Conservation (phyloP, 2,329 filamentous ascomycete species). For the Pezicula rhizophila region DNA sequence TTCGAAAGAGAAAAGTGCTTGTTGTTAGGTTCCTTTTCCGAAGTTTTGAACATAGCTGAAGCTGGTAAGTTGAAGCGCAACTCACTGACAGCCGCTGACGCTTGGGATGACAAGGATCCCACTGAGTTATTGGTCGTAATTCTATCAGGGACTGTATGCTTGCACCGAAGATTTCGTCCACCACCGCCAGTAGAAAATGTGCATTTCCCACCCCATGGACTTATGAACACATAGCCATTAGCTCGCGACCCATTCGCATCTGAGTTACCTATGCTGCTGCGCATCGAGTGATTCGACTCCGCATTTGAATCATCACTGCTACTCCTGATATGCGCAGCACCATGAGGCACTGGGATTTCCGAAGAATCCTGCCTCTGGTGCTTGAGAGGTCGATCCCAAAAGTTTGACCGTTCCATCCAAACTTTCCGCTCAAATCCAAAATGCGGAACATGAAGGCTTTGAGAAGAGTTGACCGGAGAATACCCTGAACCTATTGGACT, state of each 20-base stretch:
- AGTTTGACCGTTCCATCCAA: conserved; percentile 39
- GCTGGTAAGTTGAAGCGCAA: conserved; percentile 83
- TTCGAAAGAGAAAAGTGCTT: conserved; percentile 13
- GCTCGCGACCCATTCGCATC: conserved; percentile 6
- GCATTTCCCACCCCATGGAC: conserved; percentile 82
- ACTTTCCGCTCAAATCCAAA: conserved; percentile 45
- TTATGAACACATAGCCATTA: conserved; percentile 69
- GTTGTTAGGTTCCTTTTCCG: conserved; percentile 9
- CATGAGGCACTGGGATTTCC: conserved; percentile 13
- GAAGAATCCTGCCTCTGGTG: conserved; percentile 21
- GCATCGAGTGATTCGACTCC: neutral
- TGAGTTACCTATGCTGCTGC: neutral
- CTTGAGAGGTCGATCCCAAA: conserved; percentile 18
- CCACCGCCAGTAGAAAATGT: conserved; percentile 75
- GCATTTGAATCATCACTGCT: conserved; percentile 9
- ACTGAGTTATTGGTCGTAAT: conserved; percentile 15
- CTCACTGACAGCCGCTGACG: conserved; percentile 57
- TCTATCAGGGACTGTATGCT: conserved; percentile 57
- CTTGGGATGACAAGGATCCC: conserved; percentile 9
- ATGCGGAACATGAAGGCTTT: neutral
- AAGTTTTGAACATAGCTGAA: conserved; percentile 38
- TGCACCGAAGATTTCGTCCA: conserved; percentile 69
- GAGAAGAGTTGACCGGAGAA: neutral
- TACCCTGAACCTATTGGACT: neutral
- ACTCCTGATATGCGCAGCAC: conserved; percentile 9